Conservation (phyloP, 257 asterid species). For the Ophiorrhiza pumila region DNA sequence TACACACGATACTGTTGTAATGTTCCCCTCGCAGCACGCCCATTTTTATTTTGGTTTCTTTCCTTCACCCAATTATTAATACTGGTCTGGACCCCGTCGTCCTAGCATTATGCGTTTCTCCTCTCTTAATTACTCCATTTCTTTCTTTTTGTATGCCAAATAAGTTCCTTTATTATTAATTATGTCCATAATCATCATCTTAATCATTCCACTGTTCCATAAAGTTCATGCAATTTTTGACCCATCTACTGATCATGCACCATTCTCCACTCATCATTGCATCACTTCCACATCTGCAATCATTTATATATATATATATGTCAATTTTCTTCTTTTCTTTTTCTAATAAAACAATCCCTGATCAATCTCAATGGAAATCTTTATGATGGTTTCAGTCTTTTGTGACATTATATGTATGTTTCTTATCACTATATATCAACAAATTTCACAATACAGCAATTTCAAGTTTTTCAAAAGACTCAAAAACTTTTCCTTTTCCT, state of each 20-base stretch:
- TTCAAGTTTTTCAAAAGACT: too few species aligned
- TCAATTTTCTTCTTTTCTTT: too few species aligned
- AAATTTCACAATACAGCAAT: too few species aligned
- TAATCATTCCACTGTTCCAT: slow-evolving; percentile 18
- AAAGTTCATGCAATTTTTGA: slow-evolving; percentile 16
- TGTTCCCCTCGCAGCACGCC: slow-evolving; percentile 24
- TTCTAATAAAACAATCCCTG: too few species aligned
- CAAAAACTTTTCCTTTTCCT: too few species aligned
- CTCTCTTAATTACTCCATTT: not conserved
- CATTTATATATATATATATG: too few species aligned
- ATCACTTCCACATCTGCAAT: not conserved
- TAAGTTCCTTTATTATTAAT: not conserved
- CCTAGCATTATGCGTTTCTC: not conserved
- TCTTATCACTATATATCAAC: too few species aligned
- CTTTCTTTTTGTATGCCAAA: not conserved
- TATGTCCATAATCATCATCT: slow-evolving; percentile 17
- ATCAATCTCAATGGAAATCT: too few species aligned
- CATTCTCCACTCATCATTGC: not conserved
- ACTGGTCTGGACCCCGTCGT: too few species aligned
- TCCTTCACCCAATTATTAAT: not conserved
- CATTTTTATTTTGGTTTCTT: not conserved
- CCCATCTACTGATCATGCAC: not conserved
- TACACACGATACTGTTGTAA: slow-evolving; percentile 17
- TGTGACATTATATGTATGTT: too few species aligned
- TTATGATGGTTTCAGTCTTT: too few species aligned